These are phyloP conservation scores for Tulasnella sp. DNA, from an alignment of 768 basidiomycete genomes.

Conservation along the genomic window DNA sequence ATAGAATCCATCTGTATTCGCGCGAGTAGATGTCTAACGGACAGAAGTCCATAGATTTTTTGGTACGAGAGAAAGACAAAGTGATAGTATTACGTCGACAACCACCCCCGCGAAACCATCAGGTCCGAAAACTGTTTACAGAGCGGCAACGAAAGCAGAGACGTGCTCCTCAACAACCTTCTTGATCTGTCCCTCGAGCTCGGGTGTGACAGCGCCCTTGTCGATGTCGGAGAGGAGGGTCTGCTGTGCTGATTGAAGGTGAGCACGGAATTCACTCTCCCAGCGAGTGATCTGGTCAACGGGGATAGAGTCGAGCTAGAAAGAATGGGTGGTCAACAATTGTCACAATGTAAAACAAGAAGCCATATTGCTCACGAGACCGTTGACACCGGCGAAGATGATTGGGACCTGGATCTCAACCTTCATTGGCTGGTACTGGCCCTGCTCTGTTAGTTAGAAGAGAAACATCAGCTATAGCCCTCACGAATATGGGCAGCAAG, in stretches of 20 bases:
- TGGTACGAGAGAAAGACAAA: slow-evolving; percentile 8
- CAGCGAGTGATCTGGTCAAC: slow-evolving; percentile 92
- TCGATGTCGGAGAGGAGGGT: slow-evolving; percentile 80
- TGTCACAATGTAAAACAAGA: neutral
- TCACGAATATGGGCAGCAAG: neutral
- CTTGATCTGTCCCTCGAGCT: slow-evolving; percentile 93
- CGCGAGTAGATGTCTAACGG: slow-evolving; percentile 4
- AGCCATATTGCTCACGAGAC: slow-evolving; percentile 61
- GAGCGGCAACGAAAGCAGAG: slow-evolving; percentile 60
- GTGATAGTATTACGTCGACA: slow-evolving; percentile 1
- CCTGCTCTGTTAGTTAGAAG: slow-evolving; percentile 68
- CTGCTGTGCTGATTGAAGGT: slow-evolving; percentile 69
- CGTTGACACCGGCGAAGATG: slow-evolving; percentile 99
- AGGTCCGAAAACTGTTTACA: neutral
- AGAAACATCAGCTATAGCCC: slow-evolving; percentile 29
- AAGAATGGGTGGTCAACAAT: neutral
- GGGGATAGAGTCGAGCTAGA: slow-evolving; percentile 85
- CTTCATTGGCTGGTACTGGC: slow-evolving; percentile 91
- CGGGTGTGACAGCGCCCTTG: slow-evolving; percentile 76
- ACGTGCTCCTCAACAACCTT: slow-evolving; percentile 89
- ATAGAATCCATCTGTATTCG: neutral
- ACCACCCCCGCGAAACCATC: neutral
- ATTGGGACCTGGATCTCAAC: slow-evolving; percentile 98
- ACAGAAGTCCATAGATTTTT: neutral
- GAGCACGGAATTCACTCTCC: slow-evolving; percentile 88